Conservation (phyloP, 768 basidiomycete species). For the Hebeloma cylindrosporum region DNA sequence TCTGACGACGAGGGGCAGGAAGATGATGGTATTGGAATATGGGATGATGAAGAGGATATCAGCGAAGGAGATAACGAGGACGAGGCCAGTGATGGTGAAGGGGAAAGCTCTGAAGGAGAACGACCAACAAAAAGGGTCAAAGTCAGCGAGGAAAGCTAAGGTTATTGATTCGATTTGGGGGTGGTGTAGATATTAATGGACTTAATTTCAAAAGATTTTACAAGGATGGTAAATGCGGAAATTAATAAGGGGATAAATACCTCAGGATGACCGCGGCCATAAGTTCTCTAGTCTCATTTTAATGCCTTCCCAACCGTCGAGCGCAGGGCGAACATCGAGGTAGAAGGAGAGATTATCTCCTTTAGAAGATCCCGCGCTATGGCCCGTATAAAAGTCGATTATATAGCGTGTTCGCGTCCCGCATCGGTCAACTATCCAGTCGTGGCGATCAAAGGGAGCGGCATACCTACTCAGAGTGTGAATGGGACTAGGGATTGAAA, state of each 20-base stretch:
- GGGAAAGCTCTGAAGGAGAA: slow-evolving; percentile 51
- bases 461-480: slow-evolving; percentile 62
- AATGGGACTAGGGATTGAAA: slow-evolving; percentile 5
- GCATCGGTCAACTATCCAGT: slow-evolving; percentile 95
- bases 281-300: slow-evolving; percentile 72
- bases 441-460: slow-evolving; percentile 94
- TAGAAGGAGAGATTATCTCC: slow-evolving; percentile 75
- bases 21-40: slow-evolving; percentile 38
- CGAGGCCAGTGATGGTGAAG: slow-evolving; percentile 35
- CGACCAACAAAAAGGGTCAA: slow-evolving; percentile 58
- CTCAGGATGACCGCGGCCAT: slow-evolving; percentile 37
- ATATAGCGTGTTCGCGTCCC: slow-evolving; percentile 89
- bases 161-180: not conserved
- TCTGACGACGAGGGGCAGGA: slow-evolving; percentile 33
- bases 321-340: slow-evolving; percentile 90
- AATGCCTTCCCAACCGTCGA: slow-evolving; percentile 93
- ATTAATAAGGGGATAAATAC: slow-evolving; percentile 6
- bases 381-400: slow-evolving; percentile 97
- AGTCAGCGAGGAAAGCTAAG: slow-evolving; percentile 46
- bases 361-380: slow-evolving; percentile 41
- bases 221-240: slow-evolving; percentile 3
- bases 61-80: slow-evolving; percentile 52
- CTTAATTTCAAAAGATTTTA: slow-evolving; percentile 13
- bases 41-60: slow-evolving; percentile 64
- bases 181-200: slow-evolving; percentile 9